A percentile compares a stretch with the other conserved stretches of the same genome.
Conservation (phyloP, 2,329 filamentous ascomycete species). For the Sporothrix brunneoviolacea region DNA sequence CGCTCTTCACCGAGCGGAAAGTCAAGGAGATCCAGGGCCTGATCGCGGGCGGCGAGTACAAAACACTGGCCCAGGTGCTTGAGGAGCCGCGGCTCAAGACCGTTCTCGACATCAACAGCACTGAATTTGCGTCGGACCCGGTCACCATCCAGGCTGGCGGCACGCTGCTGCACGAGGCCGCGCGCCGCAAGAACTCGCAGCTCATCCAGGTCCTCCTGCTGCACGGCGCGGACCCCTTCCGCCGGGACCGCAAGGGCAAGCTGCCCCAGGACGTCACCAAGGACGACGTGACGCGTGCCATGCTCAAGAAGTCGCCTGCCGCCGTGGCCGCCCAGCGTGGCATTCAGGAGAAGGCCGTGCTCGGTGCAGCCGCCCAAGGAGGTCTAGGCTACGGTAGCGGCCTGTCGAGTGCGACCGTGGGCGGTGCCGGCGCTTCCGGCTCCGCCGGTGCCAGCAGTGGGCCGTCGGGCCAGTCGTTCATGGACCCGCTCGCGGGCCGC, state of each 20-base stretch:
- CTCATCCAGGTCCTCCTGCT: slow-evolving; percentile 86
- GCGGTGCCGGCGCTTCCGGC: neutral
- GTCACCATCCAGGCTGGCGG: slow-evolving; percentile 76
- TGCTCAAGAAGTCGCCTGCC: slow-evolving; percentile 89
- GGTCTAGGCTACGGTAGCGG: slow-evolving; percentile 20
- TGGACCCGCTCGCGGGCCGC: slow-evolving; percentile 62
- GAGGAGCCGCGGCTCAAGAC: slow-evolving; percentile 81
- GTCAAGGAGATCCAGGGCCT: slow-evolving; percentile 77
- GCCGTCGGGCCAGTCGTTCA: neutral
- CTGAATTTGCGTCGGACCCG: slow-evolving; percentile 78
- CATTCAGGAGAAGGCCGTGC: slow-evolving; percentile 93
- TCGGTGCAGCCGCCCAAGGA: slow-evolving; percentile 64
- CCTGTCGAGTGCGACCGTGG: neutral
- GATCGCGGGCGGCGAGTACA: slow-evolving; percentile 67
- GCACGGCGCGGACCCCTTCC: slow-evolving; percentile 93
- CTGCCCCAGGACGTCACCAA: slow-evolving; percentile 94
- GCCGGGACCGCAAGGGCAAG: slow-evolving; percentile 89
- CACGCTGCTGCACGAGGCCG: slow-evolving; percentile 87
- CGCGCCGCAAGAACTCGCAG: slow-evolving; percentile 76
- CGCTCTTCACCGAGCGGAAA: slow-evolving; percentile 81
- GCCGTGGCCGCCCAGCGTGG: slow-evolving; percentile 89
- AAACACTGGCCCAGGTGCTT: slow-evolving; percentile 68
- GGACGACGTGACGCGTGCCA: slow-evolving; percentile 79
- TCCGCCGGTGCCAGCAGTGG: neutral
- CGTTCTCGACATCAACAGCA: slow-evolving; percentile 84